Percentiles rank a stretch among this genome's conserved stretches.
Evolutionary conservation across 2,329 filamentous ascomycete species (phyloP).

Genomic region (Calycina herbarum): DNA sequence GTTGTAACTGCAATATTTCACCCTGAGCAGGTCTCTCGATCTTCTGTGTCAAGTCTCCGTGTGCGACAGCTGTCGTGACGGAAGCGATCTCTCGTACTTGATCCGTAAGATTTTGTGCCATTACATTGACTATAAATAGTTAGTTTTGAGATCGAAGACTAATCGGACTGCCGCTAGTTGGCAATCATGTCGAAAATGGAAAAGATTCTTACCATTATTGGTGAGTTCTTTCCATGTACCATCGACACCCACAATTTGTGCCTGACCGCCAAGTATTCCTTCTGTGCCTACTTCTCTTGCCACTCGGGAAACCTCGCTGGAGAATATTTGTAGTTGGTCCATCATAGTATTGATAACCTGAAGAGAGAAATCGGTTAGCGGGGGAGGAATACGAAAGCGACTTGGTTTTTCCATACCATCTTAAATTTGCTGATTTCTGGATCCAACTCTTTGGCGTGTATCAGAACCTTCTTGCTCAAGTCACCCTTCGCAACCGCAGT

Average conservation of each 20-base stretch:
- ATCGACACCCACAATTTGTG: constrained; percentile 88
- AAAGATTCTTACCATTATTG: constrained; percentile 62
- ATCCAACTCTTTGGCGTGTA: constrained; percentile 96
- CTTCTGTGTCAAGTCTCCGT: constrained; percentile 81
- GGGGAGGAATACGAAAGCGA: neutral
- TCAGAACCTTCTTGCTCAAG: constrained; percentile 93
- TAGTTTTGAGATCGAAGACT: constrained; percentile 10
- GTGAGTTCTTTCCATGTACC: constrained; percentile 98
- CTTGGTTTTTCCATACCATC: constrained; percentile 56
- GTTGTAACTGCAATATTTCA: constrained; percentile 79
- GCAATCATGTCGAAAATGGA: neutral
- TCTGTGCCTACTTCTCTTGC: constrained; percentile 96
- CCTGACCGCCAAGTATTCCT: constrained; percentile 89
- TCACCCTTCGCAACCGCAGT: constrained; percentile 95
- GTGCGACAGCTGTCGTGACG: constrained; percentile 79
- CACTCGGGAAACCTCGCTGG: constrained; percentile 91
- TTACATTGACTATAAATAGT: constrained; percentile 65
- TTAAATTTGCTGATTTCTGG: constrained; percentile 98
- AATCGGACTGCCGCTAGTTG: neutral
- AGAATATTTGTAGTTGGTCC: constrained; percentile 95
- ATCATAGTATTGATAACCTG: constrained; percentile 91
- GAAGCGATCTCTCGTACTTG: constrained; percentile 85
- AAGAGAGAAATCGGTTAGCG: constrained; percentile 11
- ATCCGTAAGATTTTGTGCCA: constrained; percentile 80
- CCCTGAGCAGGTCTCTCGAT: constrained; percentile 79